A percentile compares a stretch with the other conserved stretches of the same genome.
Evolutionary conservation across 345 rosid genomes (phyloP).

Genomic region (Lepidium sativum): DNA sequence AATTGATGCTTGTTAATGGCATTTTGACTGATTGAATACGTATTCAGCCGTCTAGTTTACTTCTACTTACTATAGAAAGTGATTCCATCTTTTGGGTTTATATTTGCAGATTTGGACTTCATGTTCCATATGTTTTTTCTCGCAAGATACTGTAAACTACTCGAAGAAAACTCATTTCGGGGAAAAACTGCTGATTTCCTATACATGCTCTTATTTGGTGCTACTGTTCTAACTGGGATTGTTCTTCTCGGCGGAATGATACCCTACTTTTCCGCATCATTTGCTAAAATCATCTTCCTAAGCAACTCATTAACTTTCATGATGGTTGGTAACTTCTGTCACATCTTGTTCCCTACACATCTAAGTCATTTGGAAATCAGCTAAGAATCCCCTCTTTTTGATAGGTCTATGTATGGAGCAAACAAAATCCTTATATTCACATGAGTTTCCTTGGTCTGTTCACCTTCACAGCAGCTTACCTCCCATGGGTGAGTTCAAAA

Average conservation of each 20-base stretch:
- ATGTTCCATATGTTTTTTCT: conserved; percentile 99
- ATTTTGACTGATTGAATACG: background rate
- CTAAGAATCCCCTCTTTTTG: background rate
- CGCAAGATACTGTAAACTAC: conserved; percentile 97
- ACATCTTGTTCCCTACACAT: background rate
- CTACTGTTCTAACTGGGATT: conserved; percentile 73
- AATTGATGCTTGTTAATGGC: background rate
- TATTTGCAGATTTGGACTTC: conserved; percentile 84
- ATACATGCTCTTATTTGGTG: conserved; percentile 95
- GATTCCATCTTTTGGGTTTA: background rate
- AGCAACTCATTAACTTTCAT: conserved; percentile 97
- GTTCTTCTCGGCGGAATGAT: conserved; percentile 93
- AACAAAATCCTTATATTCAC: conserved; percentile 95
- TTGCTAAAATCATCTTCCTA: conserved; percentile 91
- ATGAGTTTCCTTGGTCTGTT: conserved; percentile 98
- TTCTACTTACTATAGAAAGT: background rate
- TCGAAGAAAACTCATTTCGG: conserved; percentile 96
- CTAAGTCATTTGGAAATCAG: background rate
- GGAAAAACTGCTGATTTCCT: conserved; percentile 98
- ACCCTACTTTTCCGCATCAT: conserved; percentile 85
- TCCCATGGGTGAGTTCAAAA: conserved; percentile 78
- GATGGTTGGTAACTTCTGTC: conserved; percentile 57
- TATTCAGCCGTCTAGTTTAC: background rate
- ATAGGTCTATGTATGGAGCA: conserved; percentile 99
- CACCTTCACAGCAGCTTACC: conserved; percentile 92